These are phyloP conservation scores for Oryza coarctata DNA, from an alignment of 176 grass and related monocot species.

Conservation along the genomic window DNA sequence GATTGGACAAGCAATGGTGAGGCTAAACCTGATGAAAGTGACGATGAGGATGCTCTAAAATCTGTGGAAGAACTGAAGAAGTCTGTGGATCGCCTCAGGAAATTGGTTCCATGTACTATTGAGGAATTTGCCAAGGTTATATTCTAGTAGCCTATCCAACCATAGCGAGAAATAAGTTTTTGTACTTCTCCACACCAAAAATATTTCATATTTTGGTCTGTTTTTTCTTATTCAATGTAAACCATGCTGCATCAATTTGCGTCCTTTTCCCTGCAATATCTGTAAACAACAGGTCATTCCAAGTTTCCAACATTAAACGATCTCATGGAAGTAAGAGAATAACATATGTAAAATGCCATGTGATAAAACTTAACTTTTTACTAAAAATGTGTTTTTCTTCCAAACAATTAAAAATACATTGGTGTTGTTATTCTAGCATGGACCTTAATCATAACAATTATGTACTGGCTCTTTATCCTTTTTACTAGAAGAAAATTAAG, in stretches of 20 bases:
- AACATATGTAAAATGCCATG: neutral
- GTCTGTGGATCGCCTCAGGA: conserved; percentile 63
- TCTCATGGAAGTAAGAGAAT: conserved; percentile 1
- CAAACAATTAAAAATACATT: neutral
- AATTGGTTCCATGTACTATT: conserved; percentile 62
- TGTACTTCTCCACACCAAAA: neutral
- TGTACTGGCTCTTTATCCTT: conserved; percentile 17
- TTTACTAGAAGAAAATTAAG: neutral
- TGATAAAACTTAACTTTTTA: neutral
- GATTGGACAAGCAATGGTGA: conserved; percentile 77
- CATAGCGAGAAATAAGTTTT: neutral
- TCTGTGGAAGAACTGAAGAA: conserved; percentile 67
- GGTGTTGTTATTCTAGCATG: conserved; percentile 9
- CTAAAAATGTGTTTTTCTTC: neutral
- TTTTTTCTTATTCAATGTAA: conserved; percentile 21
- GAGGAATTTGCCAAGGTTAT: conserved; percentile 76
- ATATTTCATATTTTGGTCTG: neutral
- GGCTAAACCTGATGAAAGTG: conserved; percentile 67
- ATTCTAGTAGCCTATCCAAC: conserved; percentile 4
- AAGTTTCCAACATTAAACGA: neutral
- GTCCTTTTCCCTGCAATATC: conserved; percentile 7
- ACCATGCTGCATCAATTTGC: neutral
- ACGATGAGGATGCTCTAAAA: conserved; percentile 66
- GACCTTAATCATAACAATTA: neutral
- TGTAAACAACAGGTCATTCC: neutral